Conservation (phyloP, 768 basidiomycete species). For the Boletus pseudopeckii region DNA sequence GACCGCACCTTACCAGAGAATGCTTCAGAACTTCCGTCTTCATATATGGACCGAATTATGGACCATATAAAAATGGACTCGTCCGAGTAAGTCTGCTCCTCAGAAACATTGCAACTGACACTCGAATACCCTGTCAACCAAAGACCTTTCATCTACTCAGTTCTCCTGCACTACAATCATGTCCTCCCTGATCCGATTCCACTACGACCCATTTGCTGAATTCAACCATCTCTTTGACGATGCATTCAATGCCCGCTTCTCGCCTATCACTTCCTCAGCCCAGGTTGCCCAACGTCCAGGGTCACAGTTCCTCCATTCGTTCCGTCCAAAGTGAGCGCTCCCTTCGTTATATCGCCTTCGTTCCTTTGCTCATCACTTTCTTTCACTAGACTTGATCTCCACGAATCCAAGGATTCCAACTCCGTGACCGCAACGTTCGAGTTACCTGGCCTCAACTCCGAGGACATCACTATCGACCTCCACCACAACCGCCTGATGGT, state of each 20-base stretch:
- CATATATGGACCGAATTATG: too few species aligned
- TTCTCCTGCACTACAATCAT: not conserved
- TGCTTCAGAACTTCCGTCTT: not conserved
- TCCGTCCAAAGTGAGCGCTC: conserved; percentile 20
- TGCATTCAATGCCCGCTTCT: conserved; percentile 5
- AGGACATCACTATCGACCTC: conserved; percentile 44
- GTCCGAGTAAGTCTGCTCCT: too few species aligned
- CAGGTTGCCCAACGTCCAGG: not conserved
- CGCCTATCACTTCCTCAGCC: not conserved
- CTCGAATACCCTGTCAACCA: too few species aligned
- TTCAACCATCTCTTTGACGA: conserved; percentile 2
- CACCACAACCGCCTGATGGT: conserved; percentile 43
- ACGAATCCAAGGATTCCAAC: conserved; percentile 36
- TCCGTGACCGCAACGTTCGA: conserved; percentile 50
- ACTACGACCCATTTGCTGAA: not conserved
- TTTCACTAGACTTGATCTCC: conserved; percentile 40
- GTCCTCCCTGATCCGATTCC: conserved; percentile 4
- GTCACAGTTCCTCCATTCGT: not conserved
- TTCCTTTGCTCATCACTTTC: not conserved
- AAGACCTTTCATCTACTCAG: too few species aligned
- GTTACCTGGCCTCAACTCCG: conserved; percentile 49
- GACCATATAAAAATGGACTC: too few species aligned
- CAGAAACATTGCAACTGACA: too few species aligned
- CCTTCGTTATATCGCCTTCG: accelerated
- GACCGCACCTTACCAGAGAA: not conserved